Evolutionary conservation across 2,329 filamentous ascomycete species (phyloP).

Genomic region (Helminthosporium solani): DNA sequence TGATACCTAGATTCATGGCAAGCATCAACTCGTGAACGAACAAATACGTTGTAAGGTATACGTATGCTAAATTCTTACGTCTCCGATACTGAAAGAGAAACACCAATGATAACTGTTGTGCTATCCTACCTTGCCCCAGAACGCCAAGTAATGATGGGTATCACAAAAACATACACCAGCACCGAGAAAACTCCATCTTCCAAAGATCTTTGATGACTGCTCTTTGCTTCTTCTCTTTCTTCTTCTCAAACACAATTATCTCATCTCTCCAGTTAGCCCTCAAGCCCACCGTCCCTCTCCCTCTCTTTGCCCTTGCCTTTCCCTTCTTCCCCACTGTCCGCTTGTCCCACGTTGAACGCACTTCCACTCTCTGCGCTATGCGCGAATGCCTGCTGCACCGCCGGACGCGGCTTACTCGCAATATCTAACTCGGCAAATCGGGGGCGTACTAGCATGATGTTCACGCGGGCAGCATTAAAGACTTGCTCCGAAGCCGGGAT

Average conservation of each 20-base stretch:
- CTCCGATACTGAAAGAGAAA: too few species aligned
- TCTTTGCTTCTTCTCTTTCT: too few species aligned
- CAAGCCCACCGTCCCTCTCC: constrained; percentile 9
- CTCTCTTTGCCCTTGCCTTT: constrained; percentile 19
- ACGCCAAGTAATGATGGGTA: background rate
- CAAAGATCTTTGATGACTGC: background rate
- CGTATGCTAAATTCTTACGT: too few species aligned
- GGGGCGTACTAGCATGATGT: constrained; percentile 81
- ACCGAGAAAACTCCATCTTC: background rate
- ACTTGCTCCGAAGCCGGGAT: constrained; percentile 87
- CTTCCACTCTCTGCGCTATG: constrained; percentile 29
- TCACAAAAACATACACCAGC: background rate
- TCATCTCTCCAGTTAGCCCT: background rate
- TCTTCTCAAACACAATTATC: too few species aligned
- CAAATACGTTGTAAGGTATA: too few species aligned
- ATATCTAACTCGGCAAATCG: constrained; percentile 70
- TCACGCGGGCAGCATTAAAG: constrained; percentile 87
- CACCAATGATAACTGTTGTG: too few species aligned
- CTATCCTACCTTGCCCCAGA: background rate
- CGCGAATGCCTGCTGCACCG: constrained; percentile 40
- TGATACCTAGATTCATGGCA: too few species aligned
- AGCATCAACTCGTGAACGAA: too few species aligned
- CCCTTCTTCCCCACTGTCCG: background rate
- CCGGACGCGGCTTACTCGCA: constrained; percentile 38
- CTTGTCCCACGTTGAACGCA: constrained; percentile 9